Conservation (phyloP, 2,329 filamentous ascomycete species). For the Paraphoma chrysanthemicola region DNA sequence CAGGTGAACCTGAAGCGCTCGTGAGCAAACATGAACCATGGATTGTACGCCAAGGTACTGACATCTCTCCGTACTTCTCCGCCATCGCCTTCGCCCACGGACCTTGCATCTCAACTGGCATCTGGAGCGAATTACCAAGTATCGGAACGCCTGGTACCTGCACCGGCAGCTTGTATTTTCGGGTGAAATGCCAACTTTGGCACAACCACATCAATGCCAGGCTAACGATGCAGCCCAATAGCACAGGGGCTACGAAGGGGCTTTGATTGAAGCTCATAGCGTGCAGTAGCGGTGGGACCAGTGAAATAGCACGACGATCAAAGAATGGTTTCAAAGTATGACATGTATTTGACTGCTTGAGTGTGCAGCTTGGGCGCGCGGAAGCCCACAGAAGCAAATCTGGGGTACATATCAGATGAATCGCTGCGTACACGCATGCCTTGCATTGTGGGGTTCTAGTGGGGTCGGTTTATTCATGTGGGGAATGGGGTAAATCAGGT, state of each 20-base stretch:
- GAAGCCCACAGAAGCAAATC: no score
- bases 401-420: neutral
- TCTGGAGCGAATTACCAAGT: constrained; percentile 22
- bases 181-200: neutral
- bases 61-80: constrained; percentile 28
- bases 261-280: neutral
- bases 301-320: neutral
- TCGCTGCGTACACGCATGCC: neutral
- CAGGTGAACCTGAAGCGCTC: constrained; percentile 15
- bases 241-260: neutral
- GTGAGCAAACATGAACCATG: neutral
- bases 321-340: neutral
- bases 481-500: neutral
- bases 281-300: neutral
- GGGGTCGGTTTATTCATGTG: neutral
- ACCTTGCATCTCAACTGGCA: constrained; percentile 21
- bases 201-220: neutral
- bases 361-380: no score
- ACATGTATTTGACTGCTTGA: neutral
- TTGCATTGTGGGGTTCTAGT: neutral
- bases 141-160: constrained; percentile 14
- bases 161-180: constrained; percentile 17
- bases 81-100: constrained; percentile 18
- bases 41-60: constrained; percentile 3
- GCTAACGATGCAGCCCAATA: neutral